A percentile compares a stretch with the other conserved stretches of the same genome.
These are phyloP conservation scores for Myxozyma sirexii DNA, from an alignment of 805 yeast species.

Conservation along the genomic window DNA sequence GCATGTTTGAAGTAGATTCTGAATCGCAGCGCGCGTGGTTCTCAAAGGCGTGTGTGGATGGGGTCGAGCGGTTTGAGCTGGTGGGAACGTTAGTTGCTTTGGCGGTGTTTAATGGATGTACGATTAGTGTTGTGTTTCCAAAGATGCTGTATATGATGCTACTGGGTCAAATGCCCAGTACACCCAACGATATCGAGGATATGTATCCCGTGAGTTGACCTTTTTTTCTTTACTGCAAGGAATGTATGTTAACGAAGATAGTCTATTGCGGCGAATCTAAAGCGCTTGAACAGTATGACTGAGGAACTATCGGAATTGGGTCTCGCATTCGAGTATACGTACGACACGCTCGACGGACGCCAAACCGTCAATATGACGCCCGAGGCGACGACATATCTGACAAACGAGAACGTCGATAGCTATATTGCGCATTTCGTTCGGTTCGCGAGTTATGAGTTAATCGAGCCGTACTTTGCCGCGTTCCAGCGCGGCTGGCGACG, in stretches of 20 bases:
- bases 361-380: slow-evolving; percentile 13
- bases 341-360: slow-evolving; percentile 13
- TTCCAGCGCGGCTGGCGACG: slow-evolving; percentile 36
- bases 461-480: slow-evolving; percentile 27
- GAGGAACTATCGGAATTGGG: slow-evolving; percentile 21
- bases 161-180: slow-evolving; percentile 3
- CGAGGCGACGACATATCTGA: slow-evolving; percentile 22
- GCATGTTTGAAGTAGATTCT: slow-evolving; percentile 29
- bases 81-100: slow-evolving; percentile 39
- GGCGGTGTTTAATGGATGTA: slow-evolving; percentile 41
- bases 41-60: slow-evolving; percentile 31
- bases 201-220: slow-evolving; percentile 30
- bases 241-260: slow-evolving; percentile 8
- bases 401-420: slow-evolving; percentile 17
- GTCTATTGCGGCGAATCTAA: slow-evolving; percentile 8
- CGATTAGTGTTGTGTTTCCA: slow-evolving; percentile 38
- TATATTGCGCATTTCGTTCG: slow-evolving; percentile 31
- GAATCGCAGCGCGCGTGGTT: slow-evolving; percentile 37
- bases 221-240: background rate
- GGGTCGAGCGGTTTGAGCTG: slow-evolving; percentile 33
- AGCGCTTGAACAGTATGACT: too few species aligned
- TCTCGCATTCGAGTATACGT: slow-evolving; percentile 33
- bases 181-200: slow-evolving; percentile 32
- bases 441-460: slow-evolving; percentile 12
- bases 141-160: slow-evolving; percentile 33